Conservation (phyloP, 805 yeast species). For the Monosporozyma siamensis region DNA sequence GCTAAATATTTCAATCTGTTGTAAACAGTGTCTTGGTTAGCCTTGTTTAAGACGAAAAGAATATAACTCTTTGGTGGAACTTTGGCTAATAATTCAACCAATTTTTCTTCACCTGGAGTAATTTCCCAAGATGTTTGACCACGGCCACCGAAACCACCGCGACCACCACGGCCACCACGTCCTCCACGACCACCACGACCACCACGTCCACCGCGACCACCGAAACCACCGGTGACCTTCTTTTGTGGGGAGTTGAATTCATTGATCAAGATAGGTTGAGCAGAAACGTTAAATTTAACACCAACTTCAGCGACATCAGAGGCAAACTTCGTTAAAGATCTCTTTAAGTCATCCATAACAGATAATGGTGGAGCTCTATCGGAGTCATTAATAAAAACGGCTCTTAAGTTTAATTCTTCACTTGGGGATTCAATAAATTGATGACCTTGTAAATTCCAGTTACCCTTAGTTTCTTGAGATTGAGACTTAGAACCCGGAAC, state of each 20-base stretch:
- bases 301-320: conserved; percentile 13
- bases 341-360: conserved; percentile 9
- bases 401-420: conserved; percentile 10
- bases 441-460: conserved; percentile 15
- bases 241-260: conserved; percentile 11
- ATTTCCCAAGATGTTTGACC: conserved; percentile 6
- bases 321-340: conserved; percentile 7
- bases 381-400: conserved; percentile 12
- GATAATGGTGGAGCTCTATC: conserved; percentile 8
- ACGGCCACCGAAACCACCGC: conserved; percentile 12
- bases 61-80: conserved; percentile 15
- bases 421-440: conserved; percentile 9
- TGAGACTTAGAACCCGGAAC: conserved; percentile 2
- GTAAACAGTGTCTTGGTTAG: conserved; percentile 10
- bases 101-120: conserved; percentile 13
- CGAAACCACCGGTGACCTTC: conserved; percentile 6
- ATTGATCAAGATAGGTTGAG: conserved; percentile 13
- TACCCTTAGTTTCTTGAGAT: conserved; percentile 15
- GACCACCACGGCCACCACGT: conserved; percentile 14
- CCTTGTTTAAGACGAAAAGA: conserved; percentile 10
- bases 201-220: conserved; percentile 10
- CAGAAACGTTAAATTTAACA: conserved; percentile 11
- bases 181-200: conserved; percentile 12
- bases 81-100: conserved; percentile 8
- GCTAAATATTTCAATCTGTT: conserved; percentile 17